These are phyloP conservation scores for Cryptococcus sp. DNA, from an alignment of 1,284 basidiomycete genomes.

Conservation along the genomic window DNA sequence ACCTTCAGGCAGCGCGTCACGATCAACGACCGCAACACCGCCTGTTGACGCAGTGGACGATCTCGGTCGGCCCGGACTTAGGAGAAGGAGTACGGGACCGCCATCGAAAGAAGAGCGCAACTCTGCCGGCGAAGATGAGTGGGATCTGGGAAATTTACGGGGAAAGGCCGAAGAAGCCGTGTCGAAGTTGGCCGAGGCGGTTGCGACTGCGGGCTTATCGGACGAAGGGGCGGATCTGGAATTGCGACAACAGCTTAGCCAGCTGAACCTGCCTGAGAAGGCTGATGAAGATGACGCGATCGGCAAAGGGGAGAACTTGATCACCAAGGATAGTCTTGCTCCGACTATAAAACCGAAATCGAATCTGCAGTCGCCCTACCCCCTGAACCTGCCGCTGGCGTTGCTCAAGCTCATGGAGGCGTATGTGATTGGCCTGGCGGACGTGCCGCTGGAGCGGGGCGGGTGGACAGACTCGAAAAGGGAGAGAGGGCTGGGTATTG, in stretches of 20 bases:
- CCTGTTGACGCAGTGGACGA: slow-evolving; percentile 2
- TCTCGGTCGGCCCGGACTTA: slow-evolving; percentile 24
- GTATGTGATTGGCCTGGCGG: slow-evolving; percentile 45
- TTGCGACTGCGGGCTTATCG: slow-evolving; percentile 9
- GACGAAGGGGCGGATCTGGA: slow-evolving; percentile 19
- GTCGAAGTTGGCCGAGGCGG: slow-evolving; percentile 25
- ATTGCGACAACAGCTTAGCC: slow-evolving; percentile 35
- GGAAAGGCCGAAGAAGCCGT: slow-evolving; percentile 37
- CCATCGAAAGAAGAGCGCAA: slow-evolving; percentile 25
- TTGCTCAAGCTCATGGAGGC: slow-evolving; percentile 49
- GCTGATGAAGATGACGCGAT: slow-evolving; percentile 1
- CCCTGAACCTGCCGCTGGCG: slow-evolving; percentile 48
- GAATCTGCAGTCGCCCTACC: slow-evolving; percentile 44
- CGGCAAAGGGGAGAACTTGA: slow-evolving; percentile 4
- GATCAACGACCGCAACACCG: neutral
- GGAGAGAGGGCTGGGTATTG: slow-evolving; percentile 41
- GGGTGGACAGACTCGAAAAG: slow-evolving; percentile 48
- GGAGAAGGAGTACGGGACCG: slow-evolving; percentile 33
- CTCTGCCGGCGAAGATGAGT: slow-evolving; percentile 24
- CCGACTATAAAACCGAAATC: slow-evolving; percentile 27
- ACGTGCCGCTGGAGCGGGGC: slow-evolving; percentile 28
- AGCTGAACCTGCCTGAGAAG: slow-evolving; percentile 32
- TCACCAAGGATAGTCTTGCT: neutral
- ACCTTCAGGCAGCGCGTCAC: slow-evolving; percentile 28
- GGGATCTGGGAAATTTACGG: slow-evolving; percentile 28